Percentiles rank a stretch among this genome's conserved stretches.
These are phyloP conservation scores for Auricularia heimuer DNA, from an alignment of 768 basidiomycete genomes.

Conservation along the genomic window DNA sequence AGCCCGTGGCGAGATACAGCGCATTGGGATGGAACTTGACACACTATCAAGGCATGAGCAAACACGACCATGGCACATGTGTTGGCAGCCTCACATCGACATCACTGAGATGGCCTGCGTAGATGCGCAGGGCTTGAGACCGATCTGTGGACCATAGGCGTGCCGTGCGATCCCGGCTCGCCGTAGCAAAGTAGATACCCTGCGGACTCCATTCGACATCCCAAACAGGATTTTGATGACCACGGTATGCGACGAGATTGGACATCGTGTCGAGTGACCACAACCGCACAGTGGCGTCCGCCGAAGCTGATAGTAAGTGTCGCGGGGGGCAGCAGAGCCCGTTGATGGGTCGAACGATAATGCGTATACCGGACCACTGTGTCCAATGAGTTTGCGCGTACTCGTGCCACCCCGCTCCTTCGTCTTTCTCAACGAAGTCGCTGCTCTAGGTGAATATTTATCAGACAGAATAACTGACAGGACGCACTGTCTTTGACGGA, in stretches of 20 bases:
- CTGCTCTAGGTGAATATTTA: constrained; percentile 26
- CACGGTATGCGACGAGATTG: constrained; percentile 87
- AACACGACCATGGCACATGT: too few relatives aligned
- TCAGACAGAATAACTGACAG: not conserved
- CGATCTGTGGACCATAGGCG: constrained; percentile 94
- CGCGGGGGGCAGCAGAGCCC: constrained; percentile 76
- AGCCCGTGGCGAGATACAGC: constrained; percentile 92
- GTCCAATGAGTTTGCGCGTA: constrained; percentile 92
- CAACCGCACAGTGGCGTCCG: constrained; percentile 80
- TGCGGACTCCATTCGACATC: constrained; percentile 98
- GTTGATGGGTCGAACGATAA: constrained; percentile 86
- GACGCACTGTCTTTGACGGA: constrained; percentile 61
- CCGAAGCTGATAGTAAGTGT: constrained; percentile 84
- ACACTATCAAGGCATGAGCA: constrained; percentile 43
- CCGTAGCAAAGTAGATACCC: constrained; percentile 97
- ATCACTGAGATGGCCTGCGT: constrained; percentile 92
- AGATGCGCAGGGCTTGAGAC: constrained; percentile 75
- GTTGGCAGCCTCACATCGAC: constrained; percentile 67
- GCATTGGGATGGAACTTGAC: constrained; percentile 97
- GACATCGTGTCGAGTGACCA: constrained; percentile 96
- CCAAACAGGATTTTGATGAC: constrained; percentile 97
- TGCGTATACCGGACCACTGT: constrained; percentile 93
- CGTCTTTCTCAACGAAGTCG: constrained; percentile 48
- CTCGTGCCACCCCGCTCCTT: constrained; percentile 73
- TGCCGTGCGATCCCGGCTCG: constrained; percentile 87